Evolutionary conservation across 1,284 basidiomycete genomes (phyloP).

Genomic region (Neolentinus lepideus): DNA sequence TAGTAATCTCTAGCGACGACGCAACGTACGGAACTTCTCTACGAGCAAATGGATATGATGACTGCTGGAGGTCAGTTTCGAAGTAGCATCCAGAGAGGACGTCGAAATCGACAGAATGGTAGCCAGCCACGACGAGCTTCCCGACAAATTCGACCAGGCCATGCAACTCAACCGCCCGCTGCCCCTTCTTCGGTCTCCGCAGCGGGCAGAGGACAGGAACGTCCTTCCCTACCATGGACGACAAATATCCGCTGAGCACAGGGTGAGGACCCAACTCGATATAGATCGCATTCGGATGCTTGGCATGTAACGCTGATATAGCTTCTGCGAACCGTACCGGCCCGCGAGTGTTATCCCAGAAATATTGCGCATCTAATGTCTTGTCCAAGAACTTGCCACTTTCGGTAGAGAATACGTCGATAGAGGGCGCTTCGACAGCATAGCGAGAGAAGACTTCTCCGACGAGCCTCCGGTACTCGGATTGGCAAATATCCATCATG

Average conservation of each 20-base stretch:
- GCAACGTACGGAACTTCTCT: not conserved
- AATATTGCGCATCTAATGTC: slow-evolving; percentile 22
- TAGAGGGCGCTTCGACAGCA: slow-evolving; percentile 8
- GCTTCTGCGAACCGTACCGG: slow-evolving; percentile 25
- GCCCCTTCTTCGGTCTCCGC: not conserved
- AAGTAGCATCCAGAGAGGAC: not conserved
- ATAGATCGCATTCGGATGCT: slow-evolving; percentile 17
- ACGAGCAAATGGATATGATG: not conserved
- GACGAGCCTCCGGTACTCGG: slow-evolving; percentile 16
- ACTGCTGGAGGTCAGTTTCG: not conserved
- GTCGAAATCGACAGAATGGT: not conserved
- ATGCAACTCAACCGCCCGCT: not conserved
- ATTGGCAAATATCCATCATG: slow-evolving; percentile 24
- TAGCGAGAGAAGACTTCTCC: slow-evolving; percentile 20
- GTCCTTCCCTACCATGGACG: not conserved
- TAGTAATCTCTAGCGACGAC: slow-evolving; percentile 4
- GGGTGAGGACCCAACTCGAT: slow-evolving; percentile 30
- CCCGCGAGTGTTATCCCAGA: slow-evolving; percentile 25
- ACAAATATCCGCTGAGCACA: slow-evolving; percentile 14
- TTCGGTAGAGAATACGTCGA: slow-evolving; percentile 18
- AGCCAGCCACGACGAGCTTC: not conserved
- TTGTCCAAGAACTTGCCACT: slow-evolving; percentile 14
- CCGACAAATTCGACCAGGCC: not conserved
- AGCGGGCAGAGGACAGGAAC: not conserved
- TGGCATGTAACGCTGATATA: slow-evolving; percentile 12